These are phyloP conservation scores for Comarum palustre DNA, from an alignment of 306 rosid genomes.

Conservation along the genomic window DNA sequence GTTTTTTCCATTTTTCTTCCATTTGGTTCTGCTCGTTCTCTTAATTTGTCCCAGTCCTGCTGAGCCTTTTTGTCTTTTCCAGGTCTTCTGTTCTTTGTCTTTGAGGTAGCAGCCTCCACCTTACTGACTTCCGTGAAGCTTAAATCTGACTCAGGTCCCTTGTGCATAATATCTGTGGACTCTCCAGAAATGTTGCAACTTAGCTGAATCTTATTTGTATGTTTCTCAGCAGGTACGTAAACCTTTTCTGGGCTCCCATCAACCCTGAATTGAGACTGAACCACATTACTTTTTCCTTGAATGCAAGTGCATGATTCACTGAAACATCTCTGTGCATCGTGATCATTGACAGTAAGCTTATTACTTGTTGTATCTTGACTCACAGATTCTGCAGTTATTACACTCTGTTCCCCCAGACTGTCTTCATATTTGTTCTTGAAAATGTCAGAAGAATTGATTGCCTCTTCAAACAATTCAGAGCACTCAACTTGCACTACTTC, in stretches of 20 bases:
- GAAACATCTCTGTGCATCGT: constrained; percentile 29
- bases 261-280: constrained; percentile 35
- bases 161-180: constrained; percentile 32
- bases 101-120: constrained; percentile 41
- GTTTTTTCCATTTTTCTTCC: constrained; percentile 63
- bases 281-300: constrained; percentile 20
- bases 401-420: constrained; percentile 39
- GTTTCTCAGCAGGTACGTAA: constrained; percentile 19
- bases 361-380: constrained; percentile 28
- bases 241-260: constrained; percentile 29
- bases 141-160: constrained; percentile 33
- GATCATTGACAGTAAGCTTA: constrained; percentile 19
- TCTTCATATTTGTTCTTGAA: constrained; percentile 44
- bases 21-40: constrained; percentile 51
- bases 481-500: constrained; percentile 39
- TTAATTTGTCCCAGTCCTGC: constrained; percentile 71
- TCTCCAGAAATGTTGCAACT: constrained; percentile 31
- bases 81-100: constrained; percentile 38
- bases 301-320: constrained; percentile 25
- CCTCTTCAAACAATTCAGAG: constrained; percentile 40
- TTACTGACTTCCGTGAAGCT: constrained; percentile 42
- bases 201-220: constrained; percentile 25
- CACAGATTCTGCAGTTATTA: constrained; percentile 45
- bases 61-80: constrained; percentile 48
- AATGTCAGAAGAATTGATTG: constrained; percentile 36